Conservation (phyloP, 2,329 filamentous ascomycete genomes). For the Anthostomella pinea region DNA sequence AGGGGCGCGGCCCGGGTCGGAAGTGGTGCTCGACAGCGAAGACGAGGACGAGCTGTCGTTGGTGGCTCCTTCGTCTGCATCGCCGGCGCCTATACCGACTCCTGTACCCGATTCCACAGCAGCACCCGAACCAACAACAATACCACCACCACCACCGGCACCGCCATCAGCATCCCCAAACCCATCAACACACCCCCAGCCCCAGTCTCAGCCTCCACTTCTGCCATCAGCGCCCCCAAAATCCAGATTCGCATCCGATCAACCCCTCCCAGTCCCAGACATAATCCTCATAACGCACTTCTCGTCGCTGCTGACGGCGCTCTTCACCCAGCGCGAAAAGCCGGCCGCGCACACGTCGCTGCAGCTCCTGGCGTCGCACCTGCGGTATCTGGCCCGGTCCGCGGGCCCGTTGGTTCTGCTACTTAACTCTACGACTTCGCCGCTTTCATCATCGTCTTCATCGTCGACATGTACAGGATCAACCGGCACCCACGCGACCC, state of each 20-base stretch:
- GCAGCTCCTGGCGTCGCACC: conserved; percentile 44
- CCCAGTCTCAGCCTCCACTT: conserved; percentile 4
- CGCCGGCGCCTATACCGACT: not conserved
- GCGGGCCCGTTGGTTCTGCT: conserved; percentile 50
- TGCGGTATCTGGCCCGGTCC: conserved; percentile 44
- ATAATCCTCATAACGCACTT: conserved; percentile 56
- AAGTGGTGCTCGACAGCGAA: conserved; percentile 40
- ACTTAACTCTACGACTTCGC: conserved; percentile 48
- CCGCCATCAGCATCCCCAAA: not conserved
- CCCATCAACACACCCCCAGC: not conserved
- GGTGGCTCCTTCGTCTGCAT: conserved; percentile 5
- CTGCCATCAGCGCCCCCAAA: conserved; percentile 1
- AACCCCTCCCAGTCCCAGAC: conserved; percentile 32
- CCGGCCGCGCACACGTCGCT: conserved; percentile 46
- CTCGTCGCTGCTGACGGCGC: conserved; percentile 46
- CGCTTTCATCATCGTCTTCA: conserved; percentile 6
- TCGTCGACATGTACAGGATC: conserved; percentile 8
- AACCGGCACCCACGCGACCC: no score
- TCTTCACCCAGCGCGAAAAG: conserved; percentile 50
- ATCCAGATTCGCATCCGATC: conserved; percentile 5
- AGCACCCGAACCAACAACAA: not conserved
- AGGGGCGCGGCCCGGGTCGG: conserved; percentile 8
- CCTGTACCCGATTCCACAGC: conserved; percentile 1
- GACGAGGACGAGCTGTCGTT: conserved; percentile 35
- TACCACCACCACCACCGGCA: not conserved